phyloP scores from a whole-genome alignment of 352 stramenopile genomes.

The Globisporangium nagaii region DNA sequence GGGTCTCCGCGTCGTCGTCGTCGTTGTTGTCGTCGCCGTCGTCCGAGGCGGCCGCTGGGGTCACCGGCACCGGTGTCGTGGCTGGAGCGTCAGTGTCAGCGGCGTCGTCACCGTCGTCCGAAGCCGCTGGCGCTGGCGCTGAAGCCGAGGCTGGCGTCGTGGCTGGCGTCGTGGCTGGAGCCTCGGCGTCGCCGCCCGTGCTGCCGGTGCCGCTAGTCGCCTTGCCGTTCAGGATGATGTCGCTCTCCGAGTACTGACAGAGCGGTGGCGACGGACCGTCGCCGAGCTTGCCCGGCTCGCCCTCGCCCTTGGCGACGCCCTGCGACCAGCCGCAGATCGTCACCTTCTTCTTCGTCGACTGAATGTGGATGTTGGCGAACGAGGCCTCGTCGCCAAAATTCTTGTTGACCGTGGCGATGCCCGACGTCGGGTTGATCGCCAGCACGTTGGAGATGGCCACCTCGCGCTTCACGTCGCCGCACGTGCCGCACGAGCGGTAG shows the following conservation, averaged over 20 bases:
- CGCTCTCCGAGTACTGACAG: slow-evolving; percentile 7
- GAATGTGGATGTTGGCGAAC: slow-evolving; percentile 19
- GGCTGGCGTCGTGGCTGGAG: background rate
- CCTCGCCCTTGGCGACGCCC: slow-evolving; percentile 15
- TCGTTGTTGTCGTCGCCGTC: background rate
- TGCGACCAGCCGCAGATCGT: slow-evolving; percentile 23
- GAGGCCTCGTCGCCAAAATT: slow-evolving; percentile 23
- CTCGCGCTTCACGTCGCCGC: slow-evolving; percentile 14
- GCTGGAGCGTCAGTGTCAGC: too few relatives aligned
- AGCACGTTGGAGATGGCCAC: slow-evolving; percentile 24
- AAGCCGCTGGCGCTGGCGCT: background rate
- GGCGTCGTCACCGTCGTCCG: background rate
- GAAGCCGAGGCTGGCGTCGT: background rate
- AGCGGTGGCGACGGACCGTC: slow-evolving; percentile 15
- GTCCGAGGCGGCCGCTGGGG: background rate
- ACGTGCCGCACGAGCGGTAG: slow-evolving; percentile 28
- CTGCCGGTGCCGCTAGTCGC: background rate
- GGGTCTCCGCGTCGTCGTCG: background rate
- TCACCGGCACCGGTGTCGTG: too few relatives aligned
- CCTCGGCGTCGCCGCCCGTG: background rate
- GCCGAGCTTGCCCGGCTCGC: slow-evolving; percentile 18
- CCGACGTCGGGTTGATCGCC: slow-evolving; percentile 17
- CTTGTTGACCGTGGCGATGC: slow-evolving; percentile 23
- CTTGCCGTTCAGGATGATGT: slow-evolving; percentile 5
- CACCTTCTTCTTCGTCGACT: slow-evolving; percentile 13